Conservation (phyloP, 2,329 filamentous ascomycete species). For the Bertia moriformis region DNA sequence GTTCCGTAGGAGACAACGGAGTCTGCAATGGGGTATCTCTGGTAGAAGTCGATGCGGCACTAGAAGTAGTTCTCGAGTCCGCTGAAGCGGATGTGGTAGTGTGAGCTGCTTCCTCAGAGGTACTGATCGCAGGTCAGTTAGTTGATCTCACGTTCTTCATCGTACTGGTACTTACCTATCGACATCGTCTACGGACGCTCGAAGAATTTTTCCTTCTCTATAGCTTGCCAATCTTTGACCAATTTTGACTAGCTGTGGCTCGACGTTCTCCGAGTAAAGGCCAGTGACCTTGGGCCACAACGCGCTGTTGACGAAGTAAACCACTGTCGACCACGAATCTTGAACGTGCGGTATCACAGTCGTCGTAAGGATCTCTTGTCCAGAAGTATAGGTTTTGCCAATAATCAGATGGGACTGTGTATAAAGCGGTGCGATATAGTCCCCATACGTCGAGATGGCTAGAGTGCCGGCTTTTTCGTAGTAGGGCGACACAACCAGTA, state of each 20-base stretch:
- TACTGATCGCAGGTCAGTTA: not conserved
- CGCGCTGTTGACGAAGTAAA: constrained; percentile 58
- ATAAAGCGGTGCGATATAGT: constrained; percentile 64
- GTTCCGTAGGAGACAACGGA: constrained; percentile 34
- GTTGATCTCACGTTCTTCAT: too few relatives aligned
- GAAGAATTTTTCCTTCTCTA: constrained; percentile 29
- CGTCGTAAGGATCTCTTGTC: constrained; percentile 51
- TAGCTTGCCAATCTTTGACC: constrained; percentile 75
- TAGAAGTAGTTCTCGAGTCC: too few relatives aligned
- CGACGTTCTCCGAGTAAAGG: constrained; percentile 80
- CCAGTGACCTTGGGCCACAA: constrained; percentile 71
- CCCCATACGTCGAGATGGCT: constrained; percentile 53
- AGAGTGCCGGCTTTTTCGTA: constrained; percentile 51
- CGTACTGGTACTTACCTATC: constrained; percentile 14
- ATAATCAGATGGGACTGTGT: constrained; percentile 61
- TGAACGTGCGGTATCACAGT: constrained; percentile 60
- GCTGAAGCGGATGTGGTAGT: constrained; percentile 5
- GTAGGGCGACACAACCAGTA: constrained; percentile 52
- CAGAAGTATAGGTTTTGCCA: constrained; percentile 49
- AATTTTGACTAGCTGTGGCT: constrained; percentile 87
- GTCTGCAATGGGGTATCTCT: constrained; percentile 25
- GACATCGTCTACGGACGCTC: constrained; percentile 14
- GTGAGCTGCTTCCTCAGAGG: not conserved
- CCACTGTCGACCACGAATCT: constrained; percentile 55
- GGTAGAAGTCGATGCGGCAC: constrained; percentile 27